Evolutionary conservation across 2,329 filamentous ascomycete species (phyloP), one percentile per base, ranked within the genome.

Genomic region (Colletotrichum sp.): DNA sequence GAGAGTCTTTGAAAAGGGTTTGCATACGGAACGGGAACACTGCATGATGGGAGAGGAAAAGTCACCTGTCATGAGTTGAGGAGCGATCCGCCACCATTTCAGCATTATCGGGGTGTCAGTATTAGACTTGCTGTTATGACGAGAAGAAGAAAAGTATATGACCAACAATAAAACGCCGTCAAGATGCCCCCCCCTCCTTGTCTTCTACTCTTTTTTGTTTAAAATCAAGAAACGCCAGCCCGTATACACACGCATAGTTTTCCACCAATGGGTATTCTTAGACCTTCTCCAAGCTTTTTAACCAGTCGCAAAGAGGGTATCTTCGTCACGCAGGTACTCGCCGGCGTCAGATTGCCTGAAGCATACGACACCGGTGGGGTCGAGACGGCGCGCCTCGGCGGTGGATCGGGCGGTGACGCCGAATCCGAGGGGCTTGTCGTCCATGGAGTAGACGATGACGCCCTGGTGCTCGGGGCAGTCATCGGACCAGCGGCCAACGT

Each of bases 291-390:
- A 12, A 52, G n/a, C 24, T 32, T 21, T 63, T 83, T 83, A 90
- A 73, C 89, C 88, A 34, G 89, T 87, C 30, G 90, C 89, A 82
- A 93, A 93, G 71, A 93, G 83, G 72, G 90, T 92, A 82, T 93
- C 92, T 84, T 94, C 92, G 81, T 99, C 96, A 83, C 97, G 92
- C 82, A 99, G 88, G 83, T 98, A 99, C 87, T 99, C 96, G 80
- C 97, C 97, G 80, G 95, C 94, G 87, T 99, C 97, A 1, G 95
- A 95, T 87, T 99, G 97, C 79, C 96, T 90, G 86, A 98, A 99
- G 71, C 94, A 94, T 12, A 95, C 94, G 77, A 98, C 94, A 13
- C 94, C 95, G 0, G 97, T 99, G 1, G 97, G 97, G 78, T 98
- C 97, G 80, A 98, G 84, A 79, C 95, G 91, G 81, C 95, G 90